These are phyloP conservation scores for Globisporangium barbulae DNA, from an alignment of 352 stramenopile genomes.

Conservation along the genomic window DNA sequence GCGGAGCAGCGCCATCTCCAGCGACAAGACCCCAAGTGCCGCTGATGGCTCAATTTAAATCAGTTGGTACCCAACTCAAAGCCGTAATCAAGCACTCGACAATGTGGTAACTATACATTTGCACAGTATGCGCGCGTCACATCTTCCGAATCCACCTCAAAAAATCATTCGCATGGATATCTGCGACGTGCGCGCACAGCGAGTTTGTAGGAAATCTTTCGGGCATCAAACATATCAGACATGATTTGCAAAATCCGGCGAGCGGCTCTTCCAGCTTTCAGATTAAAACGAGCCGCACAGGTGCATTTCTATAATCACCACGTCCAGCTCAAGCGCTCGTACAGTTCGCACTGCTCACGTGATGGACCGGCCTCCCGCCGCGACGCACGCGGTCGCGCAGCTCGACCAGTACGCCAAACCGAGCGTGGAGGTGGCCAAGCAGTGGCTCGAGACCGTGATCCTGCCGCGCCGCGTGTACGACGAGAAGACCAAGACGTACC, in stretches of 20 bases:
- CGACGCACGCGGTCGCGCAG: constrained; percentile 7
- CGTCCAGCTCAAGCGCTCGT: not conserved
- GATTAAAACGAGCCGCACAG: too few species aligned
- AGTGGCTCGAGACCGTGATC: constrained; percentile 58
- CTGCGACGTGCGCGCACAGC: not conserved
- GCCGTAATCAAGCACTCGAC: too few species aligned
- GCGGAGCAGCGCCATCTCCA: constrained; percentile 54
- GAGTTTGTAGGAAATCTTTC: not conserved
- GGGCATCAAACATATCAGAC: not conserved
- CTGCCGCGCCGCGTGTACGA: constrained; percentile 47
- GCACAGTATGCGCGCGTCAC: not conserved
- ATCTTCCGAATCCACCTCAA: not conserved
- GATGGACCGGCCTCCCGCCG: constrained; percentile 14
- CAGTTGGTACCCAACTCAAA: too few species aligned
- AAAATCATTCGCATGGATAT: not conserved
- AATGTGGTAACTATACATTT: not conserved
- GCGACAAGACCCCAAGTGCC: constrained; percentile 13
- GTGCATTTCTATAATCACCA: not conserved
- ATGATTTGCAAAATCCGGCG: not conserved
- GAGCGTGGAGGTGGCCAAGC: constrained; percentile 34
- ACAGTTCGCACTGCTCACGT: not conserved
- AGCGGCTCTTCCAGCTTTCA: too few species aligned
- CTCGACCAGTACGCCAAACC: constrained; percentile 40
- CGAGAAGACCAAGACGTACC: constrained; percentile 37
- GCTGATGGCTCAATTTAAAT: not conserved